Percentiles rank a stretch among this genome's conserved stretches.
Evolutionary conservation across 164 flowering plant genomes (phyloP).

Genomic region (Magnolia changhungtana): DNA sequence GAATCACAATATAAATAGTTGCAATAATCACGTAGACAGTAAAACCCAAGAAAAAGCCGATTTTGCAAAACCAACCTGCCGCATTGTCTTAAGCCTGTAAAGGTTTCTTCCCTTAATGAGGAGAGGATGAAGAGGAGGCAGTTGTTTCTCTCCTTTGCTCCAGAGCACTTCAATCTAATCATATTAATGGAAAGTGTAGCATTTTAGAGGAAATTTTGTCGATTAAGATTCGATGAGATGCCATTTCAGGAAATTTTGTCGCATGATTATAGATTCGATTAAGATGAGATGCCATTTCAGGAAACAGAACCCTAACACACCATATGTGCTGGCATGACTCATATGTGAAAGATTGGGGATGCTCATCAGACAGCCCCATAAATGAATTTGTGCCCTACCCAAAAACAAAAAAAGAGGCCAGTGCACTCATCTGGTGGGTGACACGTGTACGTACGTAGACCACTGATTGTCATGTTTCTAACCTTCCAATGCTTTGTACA

Average conservation of each 20-base stretch:
- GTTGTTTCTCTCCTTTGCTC: constrained; percentile 75
- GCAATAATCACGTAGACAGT: neutral
- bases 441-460: neutral
- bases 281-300: neutral
- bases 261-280: no score
- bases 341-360: no score
- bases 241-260: neutral
- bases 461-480: neutral
- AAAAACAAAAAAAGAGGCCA: neutral
- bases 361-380: no score
- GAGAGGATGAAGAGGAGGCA: constrained; percentile 75
- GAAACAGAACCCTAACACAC: neutral
- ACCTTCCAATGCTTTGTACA: neutral
- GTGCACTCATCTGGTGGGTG: neutral
- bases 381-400: neutral
- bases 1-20: neutral
- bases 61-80: constrained; percentile 49
- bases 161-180: constrained; percentile 76
- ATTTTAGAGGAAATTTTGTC: neutral
- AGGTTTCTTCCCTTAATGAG: constrained; percentile 88
- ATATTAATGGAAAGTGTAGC: neutral
- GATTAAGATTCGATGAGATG: neutral
- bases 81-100: constrained; percentile 59
- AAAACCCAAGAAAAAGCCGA: neutral
- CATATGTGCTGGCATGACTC: no score